Conservation (phyloP, 2,329 filamentous ascomycete genomes). For the Alternaria burnsii region DNA sequence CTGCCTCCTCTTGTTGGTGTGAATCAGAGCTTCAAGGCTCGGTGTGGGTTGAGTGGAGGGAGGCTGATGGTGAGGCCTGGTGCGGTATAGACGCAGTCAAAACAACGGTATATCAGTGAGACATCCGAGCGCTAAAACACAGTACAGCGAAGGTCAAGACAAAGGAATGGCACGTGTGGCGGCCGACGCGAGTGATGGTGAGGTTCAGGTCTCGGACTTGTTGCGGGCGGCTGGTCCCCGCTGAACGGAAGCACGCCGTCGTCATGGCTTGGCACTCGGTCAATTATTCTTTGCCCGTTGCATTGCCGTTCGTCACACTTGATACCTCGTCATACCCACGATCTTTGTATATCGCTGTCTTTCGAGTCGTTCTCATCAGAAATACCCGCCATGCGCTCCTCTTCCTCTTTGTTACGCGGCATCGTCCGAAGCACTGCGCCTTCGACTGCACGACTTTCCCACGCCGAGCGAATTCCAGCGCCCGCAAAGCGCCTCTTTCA, state of each 20-base stretch:
- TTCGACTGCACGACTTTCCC: slow-evolving; percentile 20
- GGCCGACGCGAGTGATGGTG: slow-evolving; percentile 4
- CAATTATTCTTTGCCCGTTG: slow-evolving; percentile 15
- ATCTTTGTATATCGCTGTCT: background rate
- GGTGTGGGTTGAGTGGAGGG: slow-evolving; percentile 8
- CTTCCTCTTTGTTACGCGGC: slow-evolving; percentile 34
- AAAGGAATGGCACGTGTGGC: background rate
- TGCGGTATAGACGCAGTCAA: background rate
- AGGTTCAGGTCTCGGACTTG: slow-evolving; percentile 3
- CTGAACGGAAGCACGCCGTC: slow-evolving; percentile 15
- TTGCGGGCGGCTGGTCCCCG: slow-evolving; percentile 12
- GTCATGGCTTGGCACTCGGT: slow-evolving; percentile 26
- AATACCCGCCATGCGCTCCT: slow-evolving; percentile 33
- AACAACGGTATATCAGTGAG: background rate
- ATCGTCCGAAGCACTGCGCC: slow-evolving; percentile 30
- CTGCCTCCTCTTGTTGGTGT: background rate
- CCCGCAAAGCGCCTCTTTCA: slow-evolving; percentile 36
- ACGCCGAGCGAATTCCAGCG: slow-evolving; percentile 35
- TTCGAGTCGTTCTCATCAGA: background rate
- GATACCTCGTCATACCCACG: slow-evolving; percentile 1
- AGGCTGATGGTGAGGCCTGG: slow-evolving; percentile 1
- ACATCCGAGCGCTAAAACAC: background rate
- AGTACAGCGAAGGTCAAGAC: background rate
- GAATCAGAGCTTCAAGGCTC: background rate
- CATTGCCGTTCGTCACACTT: background rate